These are phyloP conservation scores for Hysterium pulicare DNA, from an alignment of 2,329 filamentous ascomycete genomes.

Conservation along the genomic window DNA sequence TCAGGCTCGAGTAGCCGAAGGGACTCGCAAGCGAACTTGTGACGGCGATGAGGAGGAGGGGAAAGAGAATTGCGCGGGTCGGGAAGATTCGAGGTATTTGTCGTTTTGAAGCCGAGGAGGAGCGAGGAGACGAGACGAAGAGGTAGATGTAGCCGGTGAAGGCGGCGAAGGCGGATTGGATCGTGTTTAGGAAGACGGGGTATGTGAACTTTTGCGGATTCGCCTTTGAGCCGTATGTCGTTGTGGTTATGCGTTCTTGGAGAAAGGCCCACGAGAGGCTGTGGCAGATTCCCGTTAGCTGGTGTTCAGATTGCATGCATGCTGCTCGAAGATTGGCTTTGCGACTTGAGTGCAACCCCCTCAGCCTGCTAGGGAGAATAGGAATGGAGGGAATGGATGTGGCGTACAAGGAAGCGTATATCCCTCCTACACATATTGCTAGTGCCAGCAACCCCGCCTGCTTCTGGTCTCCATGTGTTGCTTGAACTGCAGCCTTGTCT, in stretches of 20 bases:
- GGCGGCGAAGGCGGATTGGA: constrained; percentile 88
- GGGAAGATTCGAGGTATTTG: constrained; percentile 67
- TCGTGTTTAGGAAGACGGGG: constrained; percentile 91
- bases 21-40: constrained; percentile 88
- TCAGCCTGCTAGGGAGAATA: not conserved
- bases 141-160: constrained; percentile 81
- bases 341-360: too few species aligned
- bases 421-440: constrained; percentile 83
- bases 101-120: constrained; percentile 28
- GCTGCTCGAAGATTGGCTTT: not conserved
- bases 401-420: constrained; percentile 89
- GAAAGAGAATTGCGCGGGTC: constrained; percentile 66
- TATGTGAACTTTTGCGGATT: constrained; percentile 78
- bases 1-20: constrained; percentile 88
- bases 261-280: constrained; percentile 92
- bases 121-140: constrained; percentile 56
- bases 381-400: not conserved
- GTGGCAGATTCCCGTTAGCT: not conserved
- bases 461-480: constrained; percentile 27
- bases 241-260: constrained; percentile 96
- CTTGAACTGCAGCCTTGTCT: constrained; percentile 27
- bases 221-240: constrained; percentile 65
- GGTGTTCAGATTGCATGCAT: not conserved
- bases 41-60: constrained; percentile 79
- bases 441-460: constrained; percentile 67